Base-by-base conservation (phyloP, 2,329 filamentous ascomycete species). In the Neospermospora avenae region DNA sequence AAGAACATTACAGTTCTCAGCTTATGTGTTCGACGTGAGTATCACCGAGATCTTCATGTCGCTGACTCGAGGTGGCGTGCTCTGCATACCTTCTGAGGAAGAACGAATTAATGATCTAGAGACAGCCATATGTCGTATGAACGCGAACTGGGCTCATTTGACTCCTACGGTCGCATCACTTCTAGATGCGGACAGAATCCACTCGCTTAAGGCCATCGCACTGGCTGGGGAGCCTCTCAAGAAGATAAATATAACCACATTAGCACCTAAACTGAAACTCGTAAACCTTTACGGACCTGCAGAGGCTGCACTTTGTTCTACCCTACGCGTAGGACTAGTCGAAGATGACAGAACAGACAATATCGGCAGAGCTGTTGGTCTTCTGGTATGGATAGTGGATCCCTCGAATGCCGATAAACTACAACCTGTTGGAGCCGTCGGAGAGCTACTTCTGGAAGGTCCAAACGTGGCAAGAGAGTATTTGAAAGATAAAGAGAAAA, bases 251-350 rank as follows among this genome's bases (percentile, higher is more conserved):
- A n/a, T 63, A 2, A 18, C 22, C 8, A 22, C 35, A 95, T 77
- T 75, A 75, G 73, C 72, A 14, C 25, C 61, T 60, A 18, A 65
- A 20, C 72, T 69, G 62, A 69, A 74, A 16, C 68, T 77, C 39
- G 58, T 76, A 55, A 77, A 77, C 67, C 71, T 68, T 0, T 96
- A 96, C 70, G 92, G 92, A 0, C 92, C 92, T 1, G 96, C 91
- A 0, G 92, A 96, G 75, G 90, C 89, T 4, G 41, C 31, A 14
- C n/a, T 48, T 20, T 18, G 14, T 13, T 84, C 58, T 11, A 46
- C 54, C 16, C 18, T 35, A 8, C 22, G 49, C 20, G 31, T 20
- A 3, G 31, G 37, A 28, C 37, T 46, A 16, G 25, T 35, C 10
- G 35, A 39, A 28, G 28, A 46, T 28, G 55, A 41, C 49, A 39